Percentiles rank a stretch among this genome's conserved stretches.
Evolutionary conservation across 495 filamentous ascomycete genomes (phyloP).

Genomic region (Talaromyces proteolyticus): DNA sequence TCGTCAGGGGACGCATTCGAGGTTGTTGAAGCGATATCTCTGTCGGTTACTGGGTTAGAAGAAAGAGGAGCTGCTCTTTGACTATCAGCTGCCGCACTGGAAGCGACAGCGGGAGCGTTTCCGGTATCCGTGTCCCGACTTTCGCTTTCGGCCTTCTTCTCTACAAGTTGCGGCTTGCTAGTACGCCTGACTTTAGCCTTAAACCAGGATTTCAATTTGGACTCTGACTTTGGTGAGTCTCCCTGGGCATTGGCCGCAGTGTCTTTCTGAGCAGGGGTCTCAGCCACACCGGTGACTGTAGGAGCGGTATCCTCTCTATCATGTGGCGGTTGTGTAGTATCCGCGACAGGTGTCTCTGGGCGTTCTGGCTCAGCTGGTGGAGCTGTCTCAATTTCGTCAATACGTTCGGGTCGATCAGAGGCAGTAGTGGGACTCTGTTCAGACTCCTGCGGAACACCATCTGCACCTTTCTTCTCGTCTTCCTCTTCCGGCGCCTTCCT

Average conservation of each 20-base stretch:
- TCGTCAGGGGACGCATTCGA: constrained; percentile 1
- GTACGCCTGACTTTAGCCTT: constrained; percentile 46
- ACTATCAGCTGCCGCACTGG: not conserved
- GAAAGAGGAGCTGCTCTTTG: not conserved
- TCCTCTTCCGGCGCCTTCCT: constrained; percentile 18
- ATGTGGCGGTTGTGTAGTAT: constrained; percentile 1
- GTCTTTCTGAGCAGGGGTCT: too few species aligned
- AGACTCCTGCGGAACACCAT: not conserved
- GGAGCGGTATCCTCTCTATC: constrained; percentile 8
- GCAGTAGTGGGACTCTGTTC: not conserved
- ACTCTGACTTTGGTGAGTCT: constrained; percentile 15
- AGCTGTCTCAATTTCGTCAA: constrained; percentile 11
- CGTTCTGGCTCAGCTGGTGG: too few species aligned
- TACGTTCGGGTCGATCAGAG: not conserved
- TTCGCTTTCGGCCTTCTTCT: not conserved
- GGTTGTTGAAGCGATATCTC: constrained; percentile 9
- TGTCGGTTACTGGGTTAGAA: not conserved
- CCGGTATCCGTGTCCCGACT: constrained; percentile 3
- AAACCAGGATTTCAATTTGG: constrained; percentile 56
- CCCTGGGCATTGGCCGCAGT: not conserved
- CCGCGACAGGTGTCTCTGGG: constrained; percentile 3
- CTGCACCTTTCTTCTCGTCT: constrained; percentile 19
- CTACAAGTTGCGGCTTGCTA: constrained; percentile 15
- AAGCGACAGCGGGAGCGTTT: too few species aligned
- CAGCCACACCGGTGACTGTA: too few species aligned